Evolutionary conservation across 1,139 yeast species (phyloP).

Genomic region (Pichia sp.): DNA sequence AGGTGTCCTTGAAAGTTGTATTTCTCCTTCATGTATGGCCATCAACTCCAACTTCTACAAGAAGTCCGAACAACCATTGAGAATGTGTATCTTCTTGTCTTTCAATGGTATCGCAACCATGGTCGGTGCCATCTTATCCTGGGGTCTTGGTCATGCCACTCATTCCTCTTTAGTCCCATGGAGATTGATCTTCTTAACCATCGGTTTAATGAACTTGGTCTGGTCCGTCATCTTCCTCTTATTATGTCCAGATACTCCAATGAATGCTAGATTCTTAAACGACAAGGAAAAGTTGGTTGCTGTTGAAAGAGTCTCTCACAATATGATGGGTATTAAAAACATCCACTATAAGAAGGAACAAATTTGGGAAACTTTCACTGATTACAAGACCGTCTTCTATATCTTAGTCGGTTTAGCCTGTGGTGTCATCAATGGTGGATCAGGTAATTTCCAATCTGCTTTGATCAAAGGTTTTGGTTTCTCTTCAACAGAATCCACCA

Average conservation of each 20-base stretch:
- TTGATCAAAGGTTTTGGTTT: conserved; percentile 44
- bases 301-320: conserved; percentile 34
- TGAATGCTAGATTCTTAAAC: conserved; percentile 45
- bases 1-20: conserved; percentile 49
- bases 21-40: conserved; percentile 49
- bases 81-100: conserved; percentile 59
- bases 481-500: conserved; percentile 38
- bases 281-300: conserved; percentile 37
- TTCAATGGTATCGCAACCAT: conserved; percentile 44
- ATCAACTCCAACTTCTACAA: conserved; percentile 53
- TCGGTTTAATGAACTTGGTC: conserved; percentile 48
- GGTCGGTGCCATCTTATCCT: conserved; percentile 25
- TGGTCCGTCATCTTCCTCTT: conserved; percentile 48
- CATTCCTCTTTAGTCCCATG: conserved; percentile 35
- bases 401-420: conserved; percentile 27
- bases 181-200: conserved; percentile 48
- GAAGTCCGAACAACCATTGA: conserved; percentile 45
- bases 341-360: conserved; percentile 26
- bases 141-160: conserved; percentile 30
- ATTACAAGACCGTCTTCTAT: conserved; percentile 32
- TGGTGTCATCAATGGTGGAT: conserved; percentile 40
- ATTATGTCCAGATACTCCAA: conserved; percentile 55
- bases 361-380: conserved; percentile 23
- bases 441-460: conserved; percentile 37
- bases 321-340: conserved; percentile 43